A percentile compares a stretch with the other conserved stretches of the same genome.
These are phyloP conservation scores for Murraya paniculata DNA, from an alignment of 345 rosid species.

Conservation along the genomic window DNA sequence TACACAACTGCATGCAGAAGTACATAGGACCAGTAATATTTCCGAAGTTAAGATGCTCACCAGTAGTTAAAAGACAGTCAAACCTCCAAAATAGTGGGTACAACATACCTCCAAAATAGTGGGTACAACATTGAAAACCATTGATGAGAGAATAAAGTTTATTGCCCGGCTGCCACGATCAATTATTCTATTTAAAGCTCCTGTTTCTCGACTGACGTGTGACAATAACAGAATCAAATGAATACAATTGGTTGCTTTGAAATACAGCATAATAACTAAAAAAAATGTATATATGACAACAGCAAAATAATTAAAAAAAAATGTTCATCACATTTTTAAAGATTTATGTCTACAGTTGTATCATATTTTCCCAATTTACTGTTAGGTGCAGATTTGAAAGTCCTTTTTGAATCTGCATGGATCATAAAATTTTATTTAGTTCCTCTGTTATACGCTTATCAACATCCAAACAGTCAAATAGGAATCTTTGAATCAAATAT, in stretches of 20 bases:
- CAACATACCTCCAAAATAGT: conserved; percentile 93
- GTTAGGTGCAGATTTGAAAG: neutral
- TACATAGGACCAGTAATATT: neutral
- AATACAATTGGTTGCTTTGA: neutral
- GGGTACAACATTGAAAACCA: conserved; percentile 96
- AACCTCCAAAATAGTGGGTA: conserved; percentile 95
- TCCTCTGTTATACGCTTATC: neutral
- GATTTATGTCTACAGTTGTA: neutral
- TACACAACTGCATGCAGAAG: neutral
- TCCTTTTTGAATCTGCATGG: neutral
- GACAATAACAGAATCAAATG: conserved; percentile 12
- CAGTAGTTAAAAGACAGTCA: conserved; percentile 14
- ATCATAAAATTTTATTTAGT: neutral
- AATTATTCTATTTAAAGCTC: conserved; percentile 84
- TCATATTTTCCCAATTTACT: neutral
- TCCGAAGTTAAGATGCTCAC: conserved; percentile 9
- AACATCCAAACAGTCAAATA: neutral
- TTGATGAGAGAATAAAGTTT: conserved; percentile 85
- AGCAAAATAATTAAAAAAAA: neutral
- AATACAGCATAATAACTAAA: neutral
- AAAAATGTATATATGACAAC: neutral
- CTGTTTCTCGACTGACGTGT: conserved; percentile 87
- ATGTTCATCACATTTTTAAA: neutral
- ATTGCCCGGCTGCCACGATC: conserved; percentile 99
- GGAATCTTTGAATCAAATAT: neutral